Evolutionary conservation across 192 early-diverging fungal genomes (phyloP), one percentile per base, ranked within the genome.

Genomic region (Coemansia sp.): DNA sequence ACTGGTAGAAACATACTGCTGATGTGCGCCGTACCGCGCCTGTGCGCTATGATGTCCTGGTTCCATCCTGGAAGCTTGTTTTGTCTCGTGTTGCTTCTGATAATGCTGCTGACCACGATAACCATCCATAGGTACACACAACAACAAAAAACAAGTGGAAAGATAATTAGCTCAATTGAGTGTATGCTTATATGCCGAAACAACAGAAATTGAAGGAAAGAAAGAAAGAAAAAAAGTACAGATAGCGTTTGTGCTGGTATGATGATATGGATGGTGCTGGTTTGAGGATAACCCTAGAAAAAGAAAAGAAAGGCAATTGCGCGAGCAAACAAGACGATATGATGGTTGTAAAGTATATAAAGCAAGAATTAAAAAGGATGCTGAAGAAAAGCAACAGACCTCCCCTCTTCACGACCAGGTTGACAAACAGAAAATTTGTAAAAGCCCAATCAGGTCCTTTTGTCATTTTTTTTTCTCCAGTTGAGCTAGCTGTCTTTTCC

Each of bases 31-130:
- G 56, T 59, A 36, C 5, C 34, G 56, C 17, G 31, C 8, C 18
- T 59, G 56, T 38, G 33, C 17, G 31, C 16, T 38, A 16, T 60
- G 58, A 16, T 65, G 50, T 1, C 60, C 50, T 25, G 29, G 67
- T 1, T 50, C 60, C 22, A 67, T 40, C 1, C 57, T 3, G 1
- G 29, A 30, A 1, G 11, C 18, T 16, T 55, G 52, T 3, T 30
- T 31, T 25, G 52, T 4, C 29, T 55, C 52, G 12, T 60, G 20
- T 42, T 60, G 59, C 8, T 61, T 38, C 42, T 48, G 36, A 18
- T 61, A 34, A 4, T 60, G 17, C 22, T 61, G 60, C 31, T 42
- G 33, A 32, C 45, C 25, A 16, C 29, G 54, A 48, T 66, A 48
- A 11, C 48, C 36, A 28, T 48, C 42, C 42, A 60, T 60, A 48